Conservation (phyloP, 2,329 filamentous ascomycete genomes). For the Colletotrichum tamarilloi region DNA sequence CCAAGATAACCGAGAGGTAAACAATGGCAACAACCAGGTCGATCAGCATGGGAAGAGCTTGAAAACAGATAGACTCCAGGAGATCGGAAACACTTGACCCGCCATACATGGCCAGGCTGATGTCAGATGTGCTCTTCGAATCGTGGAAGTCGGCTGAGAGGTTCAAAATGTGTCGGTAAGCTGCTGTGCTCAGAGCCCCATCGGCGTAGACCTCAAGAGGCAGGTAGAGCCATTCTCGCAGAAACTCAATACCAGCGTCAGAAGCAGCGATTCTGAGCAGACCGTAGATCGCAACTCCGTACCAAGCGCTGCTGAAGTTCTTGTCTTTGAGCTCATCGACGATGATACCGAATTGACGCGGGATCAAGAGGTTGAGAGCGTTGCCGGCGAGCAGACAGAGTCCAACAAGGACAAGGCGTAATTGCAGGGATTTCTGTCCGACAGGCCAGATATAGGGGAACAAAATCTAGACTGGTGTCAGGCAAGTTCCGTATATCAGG, state of each 20-base stretch:
- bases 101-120: constrained; percentile 66
- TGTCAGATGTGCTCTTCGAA: constrained; percentile 68
- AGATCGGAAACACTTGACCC: constrained; percentile 65
- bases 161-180: constrained; percentile 69
- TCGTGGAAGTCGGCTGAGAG: constrained; percentile 72
- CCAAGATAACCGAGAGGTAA: constrained; percentile 69
- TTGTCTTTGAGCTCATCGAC: constrained; percentile 70
- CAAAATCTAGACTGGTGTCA: constrained; percentile 66
- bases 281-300: constrained; percentile 63
- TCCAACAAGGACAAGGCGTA: constrained; percentile 74
- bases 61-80: constrained; percentile 68
- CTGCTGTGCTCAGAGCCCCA: constrained; percentile 63
- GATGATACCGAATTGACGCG: constrained; percentile 84
- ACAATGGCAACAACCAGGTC: constrained; percentile 69
- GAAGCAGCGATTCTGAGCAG: constrained; percentile 63
- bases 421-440: constrained; percentile 72
- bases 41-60: constrained; percentile 68
- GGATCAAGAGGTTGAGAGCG: constrained; percentile 79
- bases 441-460: constrained; percentile 84
- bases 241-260: constrained; percentile 64
- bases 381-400: constrained; percentile 77
- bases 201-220: constrained; percentile 69
- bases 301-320: constrained; percentile 53
- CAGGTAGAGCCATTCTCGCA: constrained; percentile 67
- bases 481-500: background rate